Percentiles rank a stretch among this genome's conserved stretches.
phyloP scores from a whole-genome alignment of 345 rosid genomes.

The Linum lewisii region DNA sequence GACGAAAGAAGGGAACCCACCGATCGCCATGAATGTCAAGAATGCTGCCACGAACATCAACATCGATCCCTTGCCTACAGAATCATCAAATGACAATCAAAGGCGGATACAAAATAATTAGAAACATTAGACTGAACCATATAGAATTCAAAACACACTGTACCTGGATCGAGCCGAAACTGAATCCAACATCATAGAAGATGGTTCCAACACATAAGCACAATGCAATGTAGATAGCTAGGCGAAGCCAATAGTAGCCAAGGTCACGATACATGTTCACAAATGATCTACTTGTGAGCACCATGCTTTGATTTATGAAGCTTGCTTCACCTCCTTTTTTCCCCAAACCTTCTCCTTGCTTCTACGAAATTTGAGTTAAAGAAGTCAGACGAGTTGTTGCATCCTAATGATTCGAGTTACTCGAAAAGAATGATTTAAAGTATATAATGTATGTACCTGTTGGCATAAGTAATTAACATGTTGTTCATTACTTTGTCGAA shows the following conservation, averaged over 20 bases:
- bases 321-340: constrained; percentile 34
- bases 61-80: constrained; percentile 39
- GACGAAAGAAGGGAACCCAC: constrained; percentile 47
- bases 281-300: constrained; percentile 36
- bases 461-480: constrained; percentile 7
- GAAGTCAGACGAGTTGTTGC: too few relatives aligned
- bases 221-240: constrained; percentile 37
- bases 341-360: constrained; percentile 19
- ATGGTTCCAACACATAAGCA: constrained; percentile 44
- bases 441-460: constrained; percentile 10
- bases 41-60: constrained; percentile 36
- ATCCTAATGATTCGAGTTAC: neutral
- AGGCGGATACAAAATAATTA: neutral
- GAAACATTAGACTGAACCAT: neutral
- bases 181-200: constrained; percentile 27
- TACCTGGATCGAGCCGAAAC: constrained; percentile 53
- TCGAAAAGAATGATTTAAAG: neutral
- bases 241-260: constrained; percentile 59
- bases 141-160: too few relatives aligned
- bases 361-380: constrained; percentile 1
- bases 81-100: neutral
- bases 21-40: constrained; percentile 46
- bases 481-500: constrained; percentile 11
- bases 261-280: constrained; percentile 55
- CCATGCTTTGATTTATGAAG: constrained; percentile 26